These are phyloP conservation scores for Wallacemonas rigidus DNA, from an alignment of 208 protist genomes.

Conservation along the genomic window DNA sequence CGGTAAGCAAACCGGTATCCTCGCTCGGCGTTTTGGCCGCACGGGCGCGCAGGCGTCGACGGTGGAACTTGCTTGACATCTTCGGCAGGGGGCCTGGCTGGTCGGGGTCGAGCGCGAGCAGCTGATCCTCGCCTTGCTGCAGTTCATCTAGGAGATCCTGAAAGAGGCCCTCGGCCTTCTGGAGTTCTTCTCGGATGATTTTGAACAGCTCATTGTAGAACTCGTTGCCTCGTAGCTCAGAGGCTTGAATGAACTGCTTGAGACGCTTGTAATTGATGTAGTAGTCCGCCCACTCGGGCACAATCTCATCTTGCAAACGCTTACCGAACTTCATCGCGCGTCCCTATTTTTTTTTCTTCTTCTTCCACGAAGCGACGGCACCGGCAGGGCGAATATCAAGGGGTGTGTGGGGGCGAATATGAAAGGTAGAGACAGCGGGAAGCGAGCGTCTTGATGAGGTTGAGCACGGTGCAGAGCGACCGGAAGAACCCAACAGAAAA, in stretches of 20 bases:
- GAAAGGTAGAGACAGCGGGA: too few relatives aligned
- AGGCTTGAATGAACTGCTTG: constrained; percentile 81
- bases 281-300: constrained; percentile 79
- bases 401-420: background rate
- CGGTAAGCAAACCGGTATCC: constrained; percentile 34
- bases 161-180: constrained; percentile 71
- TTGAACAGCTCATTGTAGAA: constrained; percentile 82
- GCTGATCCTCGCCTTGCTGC: constrained; percentile 60
- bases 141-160: constrained; percentile 79
- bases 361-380: background rate
- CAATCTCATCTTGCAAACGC: constrained; percentile 82
- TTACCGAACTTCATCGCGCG: constrained; percentile 91
- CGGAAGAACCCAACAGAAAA: too few relatives aligned
- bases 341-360: too few relatives aligned
- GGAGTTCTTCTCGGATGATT: constrained; percentile 71
- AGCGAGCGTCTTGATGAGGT: too few relatives aligned
- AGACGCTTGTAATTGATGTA: constrained; percentile 91
- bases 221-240: constrained; percentile 63
- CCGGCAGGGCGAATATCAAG: background rate
- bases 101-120: constrained; percentile 68
- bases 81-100: constrained; percentile 33
- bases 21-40: constrained; percentile 23
- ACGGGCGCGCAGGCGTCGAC: constrained; percentile 37
- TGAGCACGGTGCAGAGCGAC: too few relatives aligned
- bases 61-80: constrained; percentile 53